Evolutionary conservation across 116 monocot species (phyloP), one percentile per base, ranked within the genome.

Genomic region (Phalaenopsis hybrid): DNA sequence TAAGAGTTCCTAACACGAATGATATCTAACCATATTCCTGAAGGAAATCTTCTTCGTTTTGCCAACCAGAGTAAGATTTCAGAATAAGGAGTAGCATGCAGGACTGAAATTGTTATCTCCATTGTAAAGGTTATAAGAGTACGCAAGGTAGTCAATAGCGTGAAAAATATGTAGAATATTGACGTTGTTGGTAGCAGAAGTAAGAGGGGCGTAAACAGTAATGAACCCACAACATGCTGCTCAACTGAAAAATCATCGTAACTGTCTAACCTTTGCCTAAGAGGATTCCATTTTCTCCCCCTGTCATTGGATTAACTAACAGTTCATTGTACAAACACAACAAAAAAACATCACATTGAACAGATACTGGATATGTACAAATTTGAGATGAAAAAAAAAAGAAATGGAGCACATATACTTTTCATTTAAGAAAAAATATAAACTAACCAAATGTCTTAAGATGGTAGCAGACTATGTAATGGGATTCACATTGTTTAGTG

Each of bases 261-360:
- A 76, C 89, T 95, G 81, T 99, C 99, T 58, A 99, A 89, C 43
- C 99, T 90, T 78, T 90, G 83, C 77, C 99, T 84, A 58, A 99
- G 90, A n/a, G 99, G 99, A 83, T 99, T 99, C 95, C 93, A 93
- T 82, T 99, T 99, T 75, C 86, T 88, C 69, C 95, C 95, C 82
- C 99, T 99, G 88, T 57, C 77, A 85, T 81, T 63, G 83, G 7
- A 74, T 82, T 43, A 79, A 80, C 7, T 83, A 11, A 28, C 18
- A 82, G 57, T 21, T 76, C 23, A 57, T 37, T 72, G 45, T 51
- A 50, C 51, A 25, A 77, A 31, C 37, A 41, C 31, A 16, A 16
- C 37, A 41, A 6, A 31, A 34, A 34, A 72, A 16, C 31, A 41
- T 72, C 72, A 41, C 31, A 72, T 34, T 37, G 12, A 41, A 16